Percentiles rank a stretch among this genome's conserved stretches.
Conservation (phyloP, 139 green algal genomes). For the Coelastrella sp. region DNA sequence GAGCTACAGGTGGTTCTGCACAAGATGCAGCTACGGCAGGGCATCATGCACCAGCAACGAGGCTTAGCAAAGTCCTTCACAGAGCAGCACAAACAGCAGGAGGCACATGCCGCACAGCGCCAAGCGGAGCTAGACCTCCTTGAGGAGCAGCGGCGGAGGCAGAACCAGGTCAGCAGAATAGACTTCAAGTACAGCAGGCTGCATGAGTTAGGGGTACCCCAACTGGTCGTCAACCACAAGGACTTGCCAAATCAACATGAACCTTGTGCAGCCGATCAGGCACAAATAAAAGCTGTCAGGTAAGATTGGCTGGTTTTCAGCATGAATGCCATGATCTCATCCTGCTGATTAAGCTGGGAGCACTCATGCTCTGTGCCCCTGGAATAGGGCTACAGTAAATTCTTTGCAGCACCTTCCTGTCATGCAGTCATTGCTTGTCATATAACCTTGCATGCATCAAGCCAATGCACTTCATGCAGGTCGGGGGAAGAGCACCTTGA, state of each 20-base stretch:
- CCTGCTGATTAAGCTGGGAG: not conserved
- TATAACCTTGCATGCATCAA: not conserved
- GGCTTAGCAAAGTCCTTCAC: not conserved
- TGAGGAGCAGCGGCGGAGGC: conserved; percentile 38
- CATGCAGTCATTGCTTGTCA: not conserved
- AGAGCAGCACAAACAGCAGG: conserved; percentile 13
- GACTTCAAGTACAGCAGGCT: conserved; percentile 51
- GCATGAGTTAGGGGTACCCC: conserved; percentile 44
- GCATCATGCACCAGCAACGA: conserved; percentile 13
- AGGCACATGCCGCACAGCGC: not conserved
- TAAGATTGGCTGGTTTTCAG: not conserved
- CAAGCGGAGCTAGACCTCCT: conserved; percentile 28
- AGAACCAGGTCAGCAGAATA: conserved; percentile 42
- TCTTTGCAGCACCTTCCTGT: no score
- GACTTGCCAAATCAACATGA: not conserved
- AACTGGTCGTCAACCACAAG: conserved; percentile 24
- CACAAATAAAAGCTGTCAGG: not conserved
- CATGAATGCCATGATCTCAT: not conserved
- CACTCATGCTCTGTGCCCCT: no score
- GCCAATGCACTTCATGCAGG: not conserved
- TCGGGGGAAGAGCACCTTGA: not conserved
- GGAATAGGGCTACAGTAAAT: not conserved
- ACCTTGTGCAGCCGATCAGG: not conserved
- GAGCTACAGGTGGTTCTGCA: conserved; percentile 36
- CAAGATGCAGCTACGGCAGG: conserved; percentile 17